Evolutionary conservation across 73 alveolate species (phyloP).

Genomic region (Paramecium primaurelia): DNA sequence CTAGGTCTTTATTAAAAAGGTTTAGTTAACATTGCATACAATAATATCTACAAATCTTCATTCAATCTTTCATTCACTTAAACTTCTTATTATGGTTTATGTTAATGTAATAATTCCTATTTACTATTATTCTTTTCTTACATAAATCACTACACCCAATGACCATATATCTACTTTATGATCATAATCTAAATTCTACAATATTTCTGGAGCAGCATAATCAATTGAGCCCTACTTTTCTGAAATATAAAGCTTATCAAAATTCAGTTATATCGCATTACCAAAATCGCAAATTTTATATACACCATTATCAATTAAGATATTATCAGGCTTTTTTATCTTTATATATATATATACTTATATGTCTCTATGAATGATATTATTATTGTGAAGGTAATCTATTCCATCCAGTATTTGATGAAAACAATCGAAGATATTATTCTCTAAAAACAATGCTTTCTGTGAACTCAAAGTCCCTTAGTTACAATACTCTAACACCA

Average conservation of each 20-base stretch:
- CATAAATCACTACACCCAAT: conserved; percentile 78
- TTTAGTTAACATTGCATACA: conserved; percentile 18
- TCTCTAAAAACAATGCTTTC: background rate
- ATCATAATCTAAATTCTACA: conserved; percentile 69
- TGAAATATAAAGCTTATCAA: background rate
- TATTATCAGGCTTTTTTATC: conserved; percentile 1
- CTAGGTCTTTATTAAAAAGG: background rate
- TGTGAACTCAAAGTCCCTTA: background rate
- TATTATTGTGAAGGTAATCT: conserved; percentile 1
- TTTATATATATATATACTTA: background rate
- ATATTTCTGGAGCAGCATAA: conserved; percentile 68
- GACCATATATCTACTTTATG: conserved; percentile 81
- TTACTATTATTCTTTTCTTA: background rate
- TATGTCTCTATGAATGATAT: conserved; percentile 27
- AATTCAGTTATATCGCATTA: background rate
- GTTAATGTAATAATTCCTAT: conserved; percentile 72
- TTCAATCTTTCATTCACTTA: conserved; percentile 30
- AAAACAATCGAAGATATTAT: background rate
- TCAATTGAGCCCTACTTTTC: background rate
- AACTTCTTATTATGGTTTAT: conserved; percentile 62
- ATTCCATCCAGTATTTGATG: conserved; percentile 15
- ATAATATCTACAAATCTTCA: conserved; percentile 11
- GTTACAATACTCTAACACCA: conserved; percentile 27
- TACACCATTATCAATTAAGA: conserved; percentile 5
- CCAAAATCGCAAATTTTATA: conserved; percentile 36